phyloP scores from a whole-genome alignment of 306 rosid genomes.

The Inga oerstediana region DNA sequence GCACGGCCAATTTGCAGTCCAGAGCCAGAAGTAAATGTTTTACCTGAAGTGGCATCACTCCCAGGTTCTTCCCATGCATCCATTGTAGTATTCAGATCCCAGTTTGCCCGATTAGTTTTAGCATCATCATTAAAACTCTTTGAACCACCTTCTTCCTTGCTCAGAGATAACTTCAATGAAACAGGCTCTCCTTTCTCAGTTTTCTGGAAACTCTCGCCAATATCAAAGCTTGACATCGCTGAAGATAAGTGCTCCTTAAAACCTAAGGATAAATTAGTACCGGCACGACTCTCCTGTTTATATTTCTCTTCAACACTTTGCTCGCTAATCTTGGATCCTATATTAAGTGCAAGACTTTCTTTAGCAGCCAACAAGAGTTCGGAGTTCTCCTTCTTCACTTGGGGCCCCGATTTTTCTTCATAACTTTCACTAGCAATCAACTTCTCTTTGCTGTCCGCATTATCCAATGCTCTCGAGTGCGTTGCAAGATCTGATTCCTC shows the following conservation, averaged over 20 bases:
- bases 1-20: constrained; percentile 33
- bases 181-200: constrained; percentile 45
- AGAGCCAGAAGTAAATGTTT: constrained; percentile 40
- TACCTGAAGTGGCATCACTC: constrained; percentile 43
- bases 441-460: neutral
- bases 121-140: constrained; percentile 37
- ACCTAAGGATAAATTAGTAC: constrained; percentile 53
- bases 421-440: neutral
- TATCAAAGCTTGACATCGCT: constrained; percentile 32
- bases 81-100: constrained; percentile 97
- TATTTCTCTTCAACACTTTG: constrained; percentile 39
- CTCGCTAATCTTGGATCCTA: constrained; percentile 41
- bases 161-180: constrained; percentile 68
- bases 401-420: constrained; percentile 34
- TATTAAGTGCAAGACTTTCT: constrained; percentile 47
- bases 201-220: constrained; percentile 31
- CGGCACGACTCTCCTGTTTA: constrained; percentile 45
- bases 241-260: constrained; percentile 49
- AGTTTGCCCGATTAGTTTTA: constrained; percentile 68
- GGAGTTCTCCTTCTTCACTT: constrained; percentile 39
- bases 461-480: neutral
- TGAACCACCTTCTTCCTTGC: constrained; percentile 48
- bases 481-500: neutral
- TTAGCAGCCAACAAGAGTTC: constrained; percentile 55
- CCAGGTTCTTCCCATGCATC: constrained; percentile 85